These are phyloP conservation scores for Apiotrichum domesticum DNA, from an alignment of 1,284 basidiomycete genomes.

Conservation along the genomic window DNA sequence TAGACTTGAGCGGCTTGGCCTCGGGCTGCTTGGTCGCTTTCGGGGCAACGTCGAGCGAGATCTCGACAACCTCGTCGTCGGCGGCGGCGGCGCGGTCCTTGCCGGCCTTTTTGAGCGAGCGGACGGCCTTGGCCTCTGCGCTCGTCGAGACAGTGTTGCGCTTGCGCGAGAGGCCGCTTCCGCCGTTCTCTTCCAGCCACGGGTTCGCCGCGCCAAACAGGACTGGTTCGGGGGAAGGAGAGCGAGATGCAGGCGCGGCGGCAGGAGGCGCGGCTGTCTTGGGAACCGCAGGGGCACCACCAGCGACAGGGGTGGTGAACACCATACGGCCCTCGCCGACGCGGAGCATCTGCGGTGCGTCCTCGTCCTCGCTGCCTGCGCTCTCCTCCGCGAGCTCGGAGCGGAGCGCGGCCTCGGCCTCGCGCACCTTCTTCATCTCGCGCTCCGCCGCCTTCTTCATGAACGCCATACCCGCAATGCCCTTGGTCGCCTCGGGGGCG, in stretches of 20 bases:
- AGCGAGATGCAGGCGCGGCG: neutral
- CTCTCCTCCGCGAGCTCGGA: conserved; percentile 51
- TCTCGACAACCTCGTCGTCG: conserved; percentile 72
- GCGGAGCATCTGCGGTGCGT: conserved; percentile 34
- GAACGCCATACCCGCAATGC: conserved; percentile 86
- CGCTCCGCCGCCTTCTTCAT: conserved; percentile 83
- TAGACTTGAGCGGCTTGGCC: conserved; percentile 5
- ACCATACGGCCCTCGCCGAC: conserved; percentile 51
- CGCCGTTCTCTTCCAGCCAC: conserved; percentile 57
- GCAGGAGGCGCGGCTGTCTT: neutral
- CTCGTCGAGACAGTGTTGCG: conserved; percentile 65
- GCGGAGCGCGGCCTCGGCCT: conserved; percentile 63
- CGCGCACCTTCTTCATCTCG: conserved; percentile 56
- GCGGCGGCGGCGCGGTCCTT: conserved; percentile 55
- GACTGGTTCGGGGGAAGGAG: conserved; percentile 6
- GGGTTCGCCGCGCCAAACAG: conserved; percentile 53
- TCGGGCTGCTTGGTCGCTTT: neutral
- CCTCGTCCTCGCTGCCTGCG: conserved; percentile 50
- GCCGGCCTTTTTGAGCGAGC: conserved; percentile 61
- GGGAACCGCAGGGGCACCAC: neutral
- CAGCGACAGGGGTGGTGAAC: conserved; percentile 41
- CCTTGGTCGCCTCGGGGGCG: conserved; percentile 46
- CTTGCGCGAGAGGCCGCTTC: conserved; percentile 53
- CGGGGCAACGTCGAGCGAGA: conserved; percentile 52
- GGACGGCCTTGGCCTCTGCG: conserved; percentile 59